Percentiles rank a stretch among this genome's conserved stretches.
Conservation (phyloP, 2,329 filamentous ascomycete genomes). For the Passalora sequoiae region DNA sequence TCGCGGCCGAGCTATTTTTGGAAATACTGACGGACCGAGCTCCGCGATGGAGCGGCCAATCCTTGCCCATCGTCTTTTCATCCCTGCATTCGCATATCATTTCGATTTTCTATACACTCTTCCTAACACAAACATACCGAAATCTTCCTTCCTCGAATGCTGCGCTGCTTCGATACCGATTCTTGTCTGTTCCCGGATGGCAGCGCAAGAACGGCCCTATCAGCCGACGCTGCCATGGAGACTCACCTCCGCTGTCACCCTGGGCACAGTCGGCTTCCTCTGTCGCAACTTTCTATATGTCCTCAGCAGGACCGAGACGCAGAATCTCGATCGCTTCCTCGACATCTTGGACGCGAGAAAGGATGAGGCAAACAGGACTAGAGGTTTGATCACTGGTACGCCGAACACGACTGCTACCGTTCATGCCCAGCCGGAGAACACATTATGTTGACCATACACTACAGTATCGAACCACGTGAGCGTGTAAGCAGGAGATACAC, state of each 20-base stretch:
- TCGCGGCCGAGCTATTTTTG: too few relatives aligned
- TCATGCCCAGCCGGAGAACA: background rate
- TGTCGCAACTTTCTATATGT: slow-evolving; percentile 70
- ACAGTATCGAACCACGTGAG: slow-evolving; percentile 82
- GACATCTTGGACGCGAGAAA: slow-evolving; percentile 67
- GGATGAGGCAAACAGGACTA: slow-evolving; percentile 60
- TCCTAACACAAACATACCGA: too few relatives aligned
- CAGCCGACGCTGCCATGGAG: slow-evolving; percentile 65
- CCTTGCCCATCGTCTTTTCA: background rate
- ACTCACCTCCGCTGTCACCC: slow-evolving; percentile 64
- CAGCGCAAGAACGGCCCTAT: slow-evolving; percentile 41
- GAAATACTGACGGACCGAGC: background rate
- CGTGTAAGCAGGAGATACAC: slow-evolving; percentile 61
- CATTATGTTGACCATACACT: too few relatives aligned
- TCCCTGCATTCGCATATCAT: too few relatives aligned
- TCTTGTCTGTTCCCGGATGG: slow-evolving; percentile 30
- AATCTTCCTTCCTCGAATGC: slow-evolving; percentile 3
- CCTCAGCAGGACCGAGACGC: slow-evolving; percentile 68
- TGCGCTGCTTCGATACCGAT: background rate
- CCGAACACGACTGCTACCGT: too few relatives aligned
- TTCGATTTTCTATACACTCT: too few relatives aligned
- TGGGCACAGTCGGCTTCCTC: slow-evolving; percentile 66
- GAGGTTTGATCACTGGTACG: slow-evolving; percentile 78
- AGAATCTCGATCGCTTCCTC: slow-evolving; percentile 71
- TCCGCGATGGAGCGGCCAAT: background rate